Evolutionary conservation across 495 filamentous ascomycete species (phyloP).

Genomic region (Neurospora sp.): DNA sequence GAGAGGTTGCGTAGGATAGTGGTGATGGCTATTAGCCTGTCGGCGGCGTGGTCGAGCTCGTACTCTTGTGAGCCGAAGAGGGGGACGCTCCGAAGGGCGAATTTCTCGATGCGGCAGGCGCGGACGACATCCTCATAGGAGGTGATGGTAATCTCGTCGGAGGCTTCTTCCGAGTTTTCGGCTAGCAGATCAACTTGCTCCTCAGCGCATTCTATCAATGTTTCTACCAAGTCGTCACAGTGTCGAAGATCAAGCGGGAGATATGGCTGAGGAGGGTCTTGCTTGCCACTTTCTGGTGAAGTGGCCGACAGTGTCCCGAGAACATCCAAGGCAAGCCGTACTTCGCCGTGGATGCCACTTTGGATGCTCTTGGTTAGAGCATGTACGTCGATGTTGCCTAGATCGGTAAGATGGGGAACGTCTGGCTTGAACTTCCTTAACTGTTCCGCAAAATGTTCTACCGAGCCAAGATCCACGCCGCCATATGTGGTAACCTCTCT

Average conservation of each 20-base stretch:
- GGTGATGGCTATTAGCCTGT: slow-evolving; percentile 80
- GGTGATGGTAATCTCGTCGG: slow-evolving; percentile 66
- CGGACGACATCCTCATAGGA: slow-evolving; percentile 84
- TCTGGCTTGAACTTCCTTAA: slow-evolving; percentile 56
- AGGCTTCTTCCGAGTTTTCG: slow-evolving; percentile 71
- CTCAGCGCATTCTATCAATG: slow-evolving; percentile 81
- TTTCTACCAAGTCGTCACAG: slow-evolving; percentile 83
- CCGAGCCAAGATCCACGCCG: slow-evolving; percentile 51
- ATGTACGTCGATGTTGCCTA: slow-evolving; percentile 82
- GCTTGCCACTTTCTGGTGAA: slow-evolving; percentile 37
- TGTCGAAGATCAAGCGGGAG: slow-evolving; percentile 44
- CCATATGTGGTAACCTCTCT: slow-evolving; percentile 51
- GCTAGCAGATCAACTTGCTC: slow-evolving; percentile 71
- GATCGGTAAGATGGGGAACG: slow-evolving; percentile 62
- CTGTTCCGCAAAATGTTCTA: slow-evolving; percentile 52
- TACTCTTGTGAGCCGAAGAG: slow-evolving; percentile 70
- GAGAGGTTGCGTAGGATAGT: slow-evolving; percentile 91
- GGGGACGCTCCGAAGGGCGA: slow-evolving; percentile 56
- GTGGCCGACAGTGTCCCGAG: slow-evolving; percentile 64
- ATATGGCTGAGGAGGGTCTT: slow-evolving; percentile 30
- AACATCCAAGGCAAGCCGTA: slow-evolving; percentile 78
- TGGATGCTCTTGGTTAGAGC: slow-evolving; percentile 89
- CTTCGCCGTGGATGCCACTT: slow-evolving; percentile 79
- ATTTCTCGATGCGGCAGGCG: slow-evolving; percentile 59
- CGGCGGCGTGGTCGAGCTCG: slow-evolving; percentile 75